Evolutionary conservation across 768 basidiomycete species (phyloP).

Genomic region (Macrolepiota dolichaula): DNA sequence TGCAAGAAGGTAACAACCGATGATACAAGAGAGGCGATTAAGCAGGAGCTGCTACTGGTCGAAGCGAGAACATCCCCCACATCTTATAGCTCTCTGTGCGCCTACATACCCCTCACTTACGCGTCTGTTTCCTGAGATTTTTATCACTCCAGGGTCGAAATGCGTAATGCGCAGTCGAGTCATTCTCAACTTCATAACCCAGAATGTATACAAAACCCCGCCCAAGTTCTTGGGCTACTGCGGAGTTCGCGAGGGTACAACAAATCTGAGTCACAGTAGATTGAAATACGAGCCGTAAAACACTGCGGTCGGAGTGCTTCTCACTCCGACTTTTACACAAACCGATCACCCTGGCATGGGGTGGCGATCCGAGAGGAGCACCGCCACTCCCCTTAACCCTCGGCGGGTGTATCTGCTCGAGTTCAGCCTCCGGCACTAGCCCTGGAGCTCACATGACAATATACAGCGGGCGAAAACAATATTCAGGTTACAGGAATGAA

Average conservation of each 20-base stretch:
- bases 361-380: background rate
- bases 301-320: background rate
- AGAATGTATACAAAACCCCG: background rate
- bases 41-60: background rate
- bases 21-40: background rate
- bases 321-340: background rate
- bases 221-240: background rate
- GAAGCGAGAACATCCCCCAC: background rate
- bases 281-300: background rate
- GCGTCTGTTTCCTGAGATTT: background rate
- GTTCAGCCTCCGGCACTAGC: too few relatives aligned
- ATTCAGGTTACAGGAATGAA: background rate
- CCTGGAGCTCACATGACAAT: too few relatives aligned
- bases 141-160: background rate
- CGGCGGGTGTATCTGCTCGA: too few relatives aligned
- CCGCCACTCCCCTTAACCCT: background rate
- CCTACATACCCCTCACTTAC: background rate
- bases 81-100: background rate
- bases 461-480: too few relatives aligned
- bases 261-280: too few relatives aligned
- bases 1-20: background rate
- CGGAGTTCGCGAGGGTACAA: background rate
- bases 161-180: slow-evolving; percentile 6
- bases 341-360: background rate
- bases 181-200: background rate